Conservation (phyloP, 495 filamentous ascomycete genomes). For the Cladorrhinum samala region DNA sequence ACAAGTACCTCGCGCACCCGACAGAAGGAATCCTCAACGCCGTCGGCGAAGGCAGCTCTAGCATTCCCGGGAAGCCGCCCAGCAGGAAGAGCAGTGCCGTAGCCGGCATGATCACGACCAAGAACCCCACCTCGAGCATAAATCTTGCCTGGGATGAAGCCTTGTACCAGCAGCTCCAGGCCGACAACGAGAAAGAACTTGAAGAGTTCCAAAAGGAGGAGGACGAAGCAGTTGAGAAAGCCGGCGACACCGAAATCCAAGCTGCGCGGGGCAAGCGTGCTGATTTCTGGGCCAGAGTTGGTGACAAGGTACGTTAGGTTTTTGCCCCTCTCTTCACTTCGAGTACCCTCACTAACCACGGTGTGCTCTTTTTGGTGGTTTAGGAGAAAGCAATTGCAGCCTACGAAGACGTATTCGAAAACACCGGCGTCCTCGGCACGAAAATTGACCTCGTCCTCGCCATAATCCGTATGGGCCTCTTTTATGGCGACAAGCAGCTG, state of each 20-base stretch:
- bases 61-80: conserved; percentile 41
- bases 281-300: conserved; percentile 88
- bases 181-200: conserved; percentile 86
- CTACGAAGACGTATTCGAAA: conserved; percentile 88
- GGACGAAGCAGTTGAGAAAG: conserved; percentile 88
- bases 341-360: no score
- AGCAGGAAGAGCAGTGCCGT: conserved; percentile 55
- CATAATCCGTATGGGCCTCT: conserved; percentile 90
- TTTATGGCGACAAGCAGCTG: conserved; percentile 84
- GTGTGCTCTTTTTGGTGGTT: no score
- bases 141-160: conserved; percentile 84
- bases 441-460: conserved; percentile 96
- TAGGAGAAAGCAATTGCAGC: conserved; percentile 89
- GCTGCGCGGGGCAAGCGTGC: conserved; percentile 89
- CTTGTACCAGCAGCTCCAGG: conserved; percentile 75
- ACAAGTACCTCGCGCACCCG: conserved; percentile 91
- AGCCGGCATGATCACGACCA: conserved; percentile 67
- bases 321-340: no score
- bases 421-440: conserved; percentile 86
- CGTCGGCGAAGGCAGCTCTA: conserved; percentile 60
- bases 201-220: conserved; percentile 92
- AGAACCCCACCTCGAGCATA: conserved; percentile 53
- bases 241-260: conserved; percentile 90
- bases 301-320: conserved; percentile 95
- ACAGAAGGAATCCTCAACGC: conserved; percentile 83